phyloP scores from a whole-genome alignment of 352 stramenopile species.

The Albugo laibachii region DNA sequence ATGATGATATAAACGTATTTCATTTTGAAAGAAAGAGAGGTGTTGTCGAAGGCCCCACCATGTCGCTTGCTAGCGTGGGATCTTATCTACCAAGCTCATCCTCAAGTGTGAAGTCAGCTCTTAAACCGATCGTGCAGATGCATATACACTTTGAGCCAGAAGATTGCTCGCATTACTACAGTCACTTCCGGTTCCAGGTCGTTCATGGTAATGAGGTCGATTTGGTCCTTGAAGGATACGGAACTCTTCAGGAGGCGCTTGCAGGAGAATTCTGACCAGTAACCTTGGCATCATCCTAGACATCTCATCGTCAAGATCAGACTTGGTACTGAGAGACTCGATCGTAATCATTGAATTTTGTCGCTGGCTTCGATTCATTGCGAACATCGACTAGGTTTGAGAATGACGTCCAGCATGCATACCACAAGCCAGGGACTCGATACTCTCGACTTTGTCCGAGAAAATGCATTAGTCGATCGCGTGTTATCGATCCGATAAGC shows the following conservation, averaged over 20 bases:
- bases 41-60: constrained; percentile 27
- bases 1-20: no score
- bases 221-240: constrained; percentile 42
- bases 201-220: constrained; percentile 39
- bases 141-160: constrained; percentile 26
- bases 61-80: constrained; percentile 27
- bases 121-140: constrained; percentile 25
- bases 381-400: no score
- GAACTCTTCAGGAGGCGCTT: no score
- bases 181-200: constrained; percentile 46
- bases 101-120: constrained; percentile 11
- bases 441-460: constrained; percentile 48
- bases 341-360: no score
- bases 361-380: no score
- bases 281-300: no score
- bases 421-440: constrained; percentile 17
- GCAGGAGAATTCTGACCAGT: no score
- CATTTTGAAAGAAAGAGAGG: constrained; percentile 6
- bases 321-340: no score
- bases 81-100: constrained; percentile 25
- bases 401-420: no score
- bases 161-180: constrained; percentile 23
- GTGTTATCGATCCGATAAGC: constrained; percentile 61
- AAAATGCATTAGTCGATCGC: constrained; percentile 61
- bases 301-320: no score